These are phyloP conservation scores for Nymphaea thermarum DNA, from an alignment of 164 flowering plant species.

Conservation along the genomic window DNA sequence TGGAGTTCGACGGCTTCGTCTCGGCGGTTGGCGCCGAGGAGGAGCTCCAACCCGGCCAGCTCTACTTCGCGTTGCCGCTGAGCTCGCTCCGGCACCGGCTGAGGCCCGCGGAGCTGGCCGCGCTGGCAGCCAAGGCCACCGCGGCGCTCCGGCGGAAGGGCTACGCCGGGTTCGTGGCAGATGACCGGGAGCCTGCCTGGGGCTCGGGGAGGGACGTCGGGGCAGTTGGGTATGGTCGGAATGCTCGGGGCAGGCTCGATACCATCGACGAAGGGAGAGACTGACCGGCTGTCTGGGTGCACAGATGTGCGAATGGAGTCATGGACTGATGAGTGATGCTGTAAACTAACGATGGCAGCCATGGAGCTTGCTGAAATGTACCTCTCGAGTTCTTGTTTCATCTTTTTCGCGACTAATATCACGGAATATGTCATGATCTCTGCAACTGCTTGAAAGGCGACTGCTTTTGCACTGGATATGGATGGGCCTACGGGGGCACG, in stretches of 20 bases:
- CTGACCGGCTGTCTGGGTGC: not conserved
- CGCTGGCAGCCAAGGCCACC: slow-evolving; percentile 87
- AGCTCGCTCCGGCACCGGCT: slow-evolving; percentile 32
- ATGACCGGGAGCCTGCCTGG: not conserved
- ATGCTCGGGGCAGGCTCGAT: slow-evolving; percentile 1
- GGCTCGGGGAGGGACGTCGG: not conserved
- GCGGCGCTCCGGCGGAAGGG: slow-evolving; percentile 23
- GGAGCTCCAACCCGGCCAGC: slow-evolving; percentile 59
- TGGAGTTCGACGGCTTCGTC: slow-evolving; percentile 72
- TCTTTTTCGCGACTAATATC: too few relatives aligned
- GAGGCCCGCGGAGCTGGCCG: slow-evolving; percentile 70
- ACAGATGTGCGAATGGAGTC: too few relatives aligned
- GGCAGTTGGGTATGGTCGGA: not conserved
- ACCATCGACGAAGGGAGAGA: slow-evolving; percentile 8
- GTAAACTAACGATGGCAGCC: too few relatives aligned
- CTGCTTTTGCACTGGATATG: too few relatives aligned
- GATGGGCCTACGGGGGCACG: too few relatives aligned
- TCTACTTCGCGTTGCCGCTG: slow-evolving; percentile 68
- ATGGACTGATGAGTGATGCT: too few relatives aligned
- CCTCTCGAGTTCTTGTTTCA: too few relatives aligned
- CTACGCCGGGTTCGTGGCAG: not conserved
- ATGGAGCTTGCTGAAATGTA: too few relatives aligned
- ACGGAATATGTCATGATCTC: too few relatives aligned
- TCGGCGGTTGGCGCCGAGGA: slow-evolving; percentile 49
- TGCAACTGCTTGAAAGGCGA: too few relatives aligned